Percentiles rank a stretch among this genome's conserved stretches.
These are phyloP conservation scores for Talaromyces wortmannii DNA, from an alignment of 495 filamentous ascomycete genomes.

Conservation along the genomic window DNA sequence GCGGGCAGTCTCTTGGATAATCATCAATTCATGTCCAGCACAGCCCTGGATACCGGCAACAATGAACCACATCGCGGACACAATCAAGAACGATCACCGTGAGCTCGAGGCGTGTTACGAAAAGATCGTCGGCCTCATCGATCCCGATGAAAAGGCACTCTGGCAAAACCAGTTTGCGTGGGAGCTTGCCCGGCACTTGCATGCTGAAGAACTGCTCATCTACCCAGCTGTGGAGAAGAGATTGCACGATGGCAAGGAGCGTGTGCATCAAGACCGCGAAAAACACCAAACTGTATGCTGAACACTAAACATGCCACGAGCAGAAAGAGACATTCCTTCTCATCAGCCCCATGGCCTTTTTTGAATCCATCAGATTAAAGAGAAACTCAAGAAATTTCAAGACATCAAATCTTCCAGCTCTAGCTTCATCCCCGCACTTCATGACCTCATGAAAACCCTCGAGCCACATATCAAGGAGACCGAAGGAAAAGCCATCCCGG, in stretches of 20 bases:
- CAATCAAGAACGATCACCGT: slow-evolving; percentile 53
- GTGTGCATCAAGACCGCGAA: slow-evolving; percentile 46
- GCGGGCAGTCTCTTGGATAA: too few species aligned
- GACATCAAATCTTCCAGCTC: slow-evolving; percentile 33
- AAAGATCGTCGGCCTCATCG: slow-evolving; percentile 41
- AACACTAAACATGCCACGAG: not conserved
- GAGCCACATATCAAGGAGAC: slow-evolving; percentile 43
- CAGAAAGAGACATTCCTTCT: not conserved
- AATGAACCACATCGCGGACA: slow-evolving; percentile 30
- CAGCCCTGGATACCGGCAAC: not conserved
- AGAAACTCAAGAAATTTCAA: slow-evolving; percentile 52
- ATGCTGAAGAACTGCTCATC: slow-evolving; percentile 58
- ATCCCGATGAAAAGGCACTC: slow-evolving; percentile 39
- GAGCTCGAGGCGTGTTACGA: slow-evolving; percentile 50
- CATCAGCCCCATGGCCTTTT: not conserved
- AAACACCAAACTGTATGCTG: slow-evolving; percentile 47
- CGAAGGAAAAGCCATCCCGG: slow-evolving; percentile 43
- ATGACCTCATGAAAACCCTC: slow-evolving; percentile 42
- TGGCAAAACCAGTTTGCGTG: slow-evolving; percentile 62
- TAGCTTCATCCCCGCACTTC: slow-evolving; percentile 42
- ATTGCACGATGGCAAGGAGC: slow-evolving; percentile 34
- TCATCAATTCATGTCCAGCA: too few species aligned
- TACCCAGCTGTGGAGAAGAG: slow-evolving; percentile 58
- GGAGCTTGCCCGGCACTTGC: slow-evolving; percentile 56
- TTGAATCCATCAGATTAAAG: slow-evolving; percentile 43